Evolutionary conservation across 202 grass and related monocot genomes (phyloP), one percentile per base, ranked within the genome.

Genomic region (Cymbopogon flexuosus): DNA sequence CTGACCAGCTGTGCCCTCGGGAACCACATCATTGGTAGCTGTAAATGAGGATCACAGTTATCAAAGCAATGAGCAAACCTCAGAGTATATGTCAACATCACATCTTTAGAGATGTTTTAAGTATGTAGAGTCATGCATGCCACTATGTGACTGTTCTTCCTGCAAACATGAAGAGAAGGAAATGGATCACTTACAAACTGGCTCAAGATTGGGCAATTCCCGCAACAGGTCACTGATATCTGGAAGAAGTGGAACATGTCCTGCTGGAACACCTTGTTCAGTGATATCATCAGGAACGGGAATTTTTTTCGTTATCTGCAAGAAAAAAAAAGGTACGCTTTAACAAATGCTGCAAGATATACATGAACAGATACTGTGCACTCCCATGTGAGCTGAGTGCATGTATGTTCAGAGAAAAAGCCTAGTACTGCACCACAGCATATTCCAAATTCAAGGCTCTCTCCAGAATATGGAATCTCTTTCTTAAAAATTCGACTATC

Each of bases 371-470:
- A 5, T 79, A 45, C n/a, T 56, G 45, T 89, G 19, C 67, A 19
- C 49, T 57, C 34, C 45, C 54, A 8, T 30, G 33, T 29, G 46
- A 61, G 27, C 34, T 67, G 36, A 8, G 61, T 84, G 65, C 67
- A 76, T 63, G 45, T 30, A 7, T 77, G 24, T 81, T 59, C 40
- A 49, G 39, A 36, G 12, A 79, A 70, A 49, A 87, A 74, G 29
- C 0, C 12, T 29, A 18, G 45, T 8, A 42, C 8, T 37, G 13
- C 93, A 99, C 92, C 96, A 93, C 87, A 85, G 89, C 89, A 77
- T 88, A 99, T 90, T 99, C 96, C 30, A 93, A 69, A 73, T 96
- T 76, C 84, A 99, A 84, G 39, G 90, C 88, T 91, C 90, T 99
- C 77, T 99, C 96, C 23, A 99, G 81, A 77, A 93, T 79, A 84